Base-by-base conservation (phyloP, 2,329 filamentous ascomycete species). In the Samsoniella hepiali region DNA sequence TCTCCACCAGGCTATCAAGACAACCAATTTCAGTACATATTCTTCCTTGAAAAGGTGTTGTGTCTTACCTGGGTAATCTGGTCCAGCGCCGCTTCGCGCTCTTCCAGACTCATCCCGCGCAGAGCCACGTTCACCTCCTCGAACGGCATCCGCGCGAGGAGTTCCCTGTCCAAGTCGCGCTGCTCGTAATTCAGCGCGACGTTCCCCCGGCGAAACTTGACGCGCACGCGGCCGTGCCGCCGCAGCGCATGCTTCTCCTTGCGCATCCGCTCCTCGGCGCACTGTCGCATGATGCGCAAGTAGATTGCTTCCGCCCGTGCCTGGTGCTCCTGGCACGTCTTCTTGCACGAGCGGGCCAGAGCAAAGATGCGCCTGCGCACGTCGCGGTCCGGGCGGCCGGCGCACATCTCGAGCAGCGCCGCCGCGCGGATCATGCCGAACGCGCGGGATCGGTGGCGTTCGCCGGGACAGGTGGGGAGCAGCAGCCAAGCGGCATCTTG, bases 321-420 rank as follows among this genome's bases (percentile, higher is more conserved):
- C 13, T 1, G 36, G 51, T 55, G 51, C 36, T n/a, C 36, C 6
- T 3, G 5, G 15, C 6, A 10, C 51, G 51, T 55, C 22, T 29
- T 6, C 6, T 5, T 10, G 51, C 51, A 32, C 7, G 1, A 0
- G 34, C 3, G 4, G 11, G 22, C 36, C 34, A 55, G 22, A 3
- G 22, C 6, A 13, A 7, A 13, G 10, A 55, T 0, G 10, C 3
- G 34, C 6, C 11, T 5, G 10, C 22, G 36, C 31, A 55, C 3
- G 22, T 34, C 40, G 40, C 3, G 13, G 22, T 22, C 3, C 27
- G 36, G 15, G 6, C 15, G 27, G 15, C 17, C 7, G 29, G 54
- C 54, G 54, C 54, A 57, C 29, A 57, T 42, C 27, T 34, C 38
- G 54, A 57, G 54, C 15, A 57, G 54, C 17, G 38, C 54, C 54